Evolutionary conservation across 345 rosid species (phyloP), one percentile per base, ranked within the genome.

Genomic region (Orychophragmus violaceus): DNA sequence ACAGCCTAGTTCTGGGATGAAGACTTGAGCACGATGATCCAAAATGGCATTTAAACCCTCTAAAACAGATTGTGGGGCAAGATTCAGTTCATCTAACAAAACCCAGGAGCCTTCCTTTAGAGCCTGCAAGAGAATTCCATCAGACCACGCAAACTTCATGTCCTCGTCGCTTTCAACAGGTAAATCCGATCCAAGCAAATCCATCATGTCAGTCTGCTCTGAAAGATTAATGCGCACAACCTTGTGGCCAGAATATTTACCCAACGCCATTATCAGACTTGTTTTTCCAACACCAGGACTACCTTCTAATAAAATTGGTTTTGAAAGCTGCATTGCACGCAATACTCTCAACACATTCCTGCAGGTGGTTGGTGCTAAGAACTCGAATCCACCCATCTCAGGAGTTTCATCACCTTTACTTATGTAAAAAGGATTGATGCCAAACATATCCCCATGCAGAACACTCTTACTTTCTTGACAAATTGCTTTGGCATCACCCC

Each of bases 161-260:
- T 89, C 98, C 52, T 82, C 92, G 23, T 85, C 87, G 62, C 89
- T 84, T 69, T 93, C 97, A 58, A 87, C 81, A 16, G 97, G 98
- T 59, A 93, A 79, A 81, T 93, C 98, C 3, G 98, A 88, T 32
- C 98, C 98, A 78, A 93, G 76, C 79, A 93, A 81, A 81, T 93
- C 98, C 98, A 93, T 93, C 77, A 93, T 82, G 81, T 93, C 98
- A 76, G 98, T 93, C 96, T 93, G 98, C 84, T 93, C 98, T 49
- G 97, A 93, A 70, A 93, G 81, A 75, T 93, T 93, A 72, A 93
- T 88, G 67, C 98, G 91, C 35, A 93, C 89, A 66, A 93, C 98
- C 78, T 80, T 88, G 74, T 93, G 97, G 63, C 97, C 98, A 42
- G 97, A 93, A 83, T 79, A 86, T 76, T 83, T 88, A 41, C 97